A percentile compares a stretch with the other conserved stretches of the same genome.
Evolutionary conservation across 495 filamentous ascomycete species (phyloP).

Genomic region (Neurospora sp.): DNA sequence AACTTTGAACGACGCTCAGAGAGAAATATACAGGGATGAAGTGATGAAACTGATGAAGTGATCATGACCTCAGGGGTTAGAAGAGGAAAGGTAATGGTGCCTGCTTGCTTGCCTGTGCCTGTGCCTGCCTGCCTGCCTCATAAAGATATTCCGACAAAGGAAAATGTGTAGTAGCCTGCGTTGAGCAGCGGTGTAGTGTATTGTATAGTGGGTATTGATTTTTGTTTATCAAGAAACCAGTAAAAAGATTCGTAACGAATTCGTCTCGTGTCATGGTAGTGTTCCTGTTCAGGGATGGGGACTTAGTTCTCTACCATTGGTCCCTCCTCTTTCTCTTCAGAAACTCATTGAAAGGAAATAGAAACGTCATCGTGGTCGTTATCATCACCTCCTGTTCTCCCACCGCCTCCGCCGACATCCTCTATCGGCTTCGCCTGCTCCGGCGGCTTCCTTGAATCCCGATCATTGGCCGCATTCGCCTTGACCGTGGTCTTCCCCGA

Average conservation of each 20-base stretch:
- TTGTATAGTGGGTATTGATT: not conserved
- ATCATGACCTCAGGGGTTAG: not conserved
- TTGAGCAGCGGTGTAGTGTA: not conserved
- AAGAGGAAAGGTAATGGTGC: not conserved
- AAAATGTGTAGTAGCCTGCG: not conserved
- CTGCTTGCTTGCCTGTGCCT: not conserved
- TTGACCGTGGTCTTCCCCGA: conserved; percentile 41
- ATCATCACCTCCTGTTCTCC: not conserved
- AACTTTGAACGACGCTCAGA: not conserved
- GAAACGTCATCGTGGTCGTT: not conserved
- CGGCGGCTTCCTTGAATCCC: not conserved
- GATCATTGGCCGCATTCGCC: conserved; percentile 39
- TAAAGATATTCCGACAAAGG: not conserved
- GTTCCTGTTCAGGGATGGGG: not conserved
- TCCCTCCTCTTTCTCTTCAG: not conserved
- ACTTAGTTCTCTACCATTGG: not conserved
- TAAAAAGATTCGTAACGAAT: not conserved
- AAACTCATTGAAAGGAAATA: not conserved
- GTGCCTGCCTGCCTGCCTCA: not conserved
- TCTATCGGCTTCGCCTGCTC: not conserved
- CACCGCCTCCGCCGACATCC: not conserved
- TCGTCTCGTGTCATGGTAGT: not conserved
- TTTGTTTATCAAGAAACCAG: not conserved
- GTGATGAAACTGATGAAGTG: not conserved
- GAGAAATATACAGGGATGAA: not conserved